Conservation (phyloP, 1,284 basidiomycete genomes). For the Apiotrichum sp. region DNA sequence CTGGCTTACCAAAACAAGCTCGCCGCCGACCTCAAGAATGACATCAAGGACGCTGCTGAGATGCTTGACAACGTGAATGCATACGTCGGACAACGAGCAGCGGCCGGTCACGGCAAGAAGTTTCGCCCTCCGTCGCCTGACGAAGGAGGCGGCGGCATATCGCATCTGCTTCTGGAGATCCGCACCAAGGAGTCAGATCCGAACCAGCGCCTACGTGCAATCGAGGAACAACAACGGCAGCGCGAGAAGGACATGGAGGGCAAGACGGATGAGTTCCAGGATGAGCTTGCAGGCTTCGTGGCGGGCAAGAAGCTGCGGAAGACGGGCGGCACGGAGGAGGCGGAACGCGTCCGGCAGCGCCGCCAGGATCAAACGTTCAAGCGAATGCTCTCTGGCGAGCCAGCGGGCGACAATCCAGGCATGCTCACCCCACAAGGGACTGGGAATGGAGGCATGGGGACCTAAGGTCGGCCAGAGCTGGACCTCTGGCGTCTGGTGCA, state of each 20-base stretch:
- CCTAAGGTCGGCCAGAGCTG: too few relatives aligned
- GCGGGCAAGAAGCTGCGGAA: slow-evolving; percentile 75
- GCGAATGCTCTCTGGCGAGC: slow-evolving; percentile 63
- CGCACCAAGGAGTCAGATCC: slow-evolving; percentile 74
- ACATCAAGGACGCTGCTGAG: slow-evolving; percentile 78
- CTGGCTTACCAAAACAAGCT: slow-evolving; percentile 87
- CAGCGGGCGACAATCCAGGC: slow-evolving; percentile 5
- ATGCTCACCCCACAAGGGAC: slow-evolving; percentile 1
- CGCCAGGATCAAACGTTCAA: slow-evolving; percentile 75
- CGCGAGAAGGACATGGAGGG: slow-evolving; percentile 66
- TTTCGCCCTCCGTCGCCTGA: slow-evolving; percentile 23
- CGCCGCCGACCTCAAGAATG: slow-evolving; percentile 78
- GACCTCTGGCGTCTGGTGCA: too few relatives aligned
- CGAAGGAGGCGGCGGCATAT: slow-evolving; percentile 51
- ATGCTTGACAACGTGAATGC: slow-evolving; percentile 83
- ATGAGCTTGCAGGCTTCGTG: slow-evolving; percentile 77
- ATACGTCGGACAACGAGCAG: slow-evolving; percentile 65
- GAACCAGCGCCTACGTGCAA: slow-evolving; percentile 74
- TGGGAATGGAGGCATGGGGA: neutral
- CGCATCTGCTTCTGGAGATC: slow-evolving; percentile 71
- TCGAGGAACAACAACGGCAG: slow-evolving; percentile 73
- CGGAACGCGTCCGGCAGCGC: slow-evolving; percentile 73
- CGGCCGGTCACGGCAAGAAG: slow-evolving; percentile 43
- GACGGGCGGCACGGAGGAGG: slow-evolving; percentile 91
- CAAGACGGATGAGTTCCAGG: slow-evolving; percentile 61